A percentile compares a stretch with the other conserved stretches of the same genome.
phyloP scores from a whole-genome alignment of 108 stramenopile genomes.

The Cyclotella sp. region DNA sequence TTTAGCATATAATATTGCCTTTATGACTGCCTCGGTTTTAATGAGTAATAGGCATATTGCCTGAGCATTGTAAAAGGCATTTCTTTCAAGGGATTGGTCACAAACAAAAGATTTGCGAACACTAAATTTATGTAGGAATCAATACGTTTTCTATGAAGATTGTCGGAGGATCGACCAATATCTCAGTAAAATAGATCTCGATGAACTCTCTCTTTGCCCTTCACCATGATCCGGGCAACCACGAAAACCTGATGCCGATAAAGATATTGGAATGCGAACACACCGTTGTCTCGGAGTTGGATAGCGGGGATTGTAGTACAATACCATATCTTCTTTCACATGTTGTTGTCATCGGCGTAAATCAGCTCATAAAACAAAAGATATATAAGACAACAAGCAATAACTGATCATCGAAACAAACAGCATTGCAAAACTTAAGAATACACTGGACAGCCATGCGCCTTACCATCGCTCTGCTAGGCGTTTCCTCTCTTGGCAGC shows the following conservation, averaged over 20 bases:
- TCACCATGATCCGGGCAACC: not conserved
- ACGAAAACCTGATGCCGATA: not conserved
- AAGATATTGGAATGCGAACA: not conserved
- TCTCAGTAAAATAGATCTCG: not conserved
- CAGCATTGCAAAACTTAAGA: not conserved
- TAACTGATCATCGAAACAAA: not conserved
- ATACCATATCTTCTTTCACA: no score
- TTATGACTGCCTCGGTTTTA: no score
- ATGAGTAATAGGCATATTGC: no score
- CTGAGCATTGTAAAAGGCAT: no score
- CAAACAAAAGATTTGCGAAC: constrained; percentile 13
- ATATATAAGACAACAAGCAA: not conserved
- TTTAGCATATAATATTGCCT: no score
- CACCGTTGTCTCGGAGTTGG: not conserved
- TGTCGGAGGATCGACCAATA: not conserved
- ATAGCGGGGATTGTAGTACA: not conserved
- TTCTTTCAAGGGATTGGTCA: not conserved
- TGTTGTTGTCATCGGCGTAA: not conserved
- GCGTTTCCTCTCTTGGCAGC: not conserved
- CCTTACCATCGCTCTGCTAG: not conserved
- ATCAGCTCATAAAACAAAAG: constrained; percentile 11
- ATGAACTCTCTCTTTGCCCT: not conserved
- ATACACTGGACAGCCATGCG: not conserved
- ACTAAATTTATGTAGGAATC: not conserved
- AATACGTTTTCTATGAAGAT: not conserved